Evolutionary conservation across 768 basidiomycete species (phyloP), one percentile per base, ranked within the genome.

Genomic region (Hygrophorus pudorinus): DNA sequence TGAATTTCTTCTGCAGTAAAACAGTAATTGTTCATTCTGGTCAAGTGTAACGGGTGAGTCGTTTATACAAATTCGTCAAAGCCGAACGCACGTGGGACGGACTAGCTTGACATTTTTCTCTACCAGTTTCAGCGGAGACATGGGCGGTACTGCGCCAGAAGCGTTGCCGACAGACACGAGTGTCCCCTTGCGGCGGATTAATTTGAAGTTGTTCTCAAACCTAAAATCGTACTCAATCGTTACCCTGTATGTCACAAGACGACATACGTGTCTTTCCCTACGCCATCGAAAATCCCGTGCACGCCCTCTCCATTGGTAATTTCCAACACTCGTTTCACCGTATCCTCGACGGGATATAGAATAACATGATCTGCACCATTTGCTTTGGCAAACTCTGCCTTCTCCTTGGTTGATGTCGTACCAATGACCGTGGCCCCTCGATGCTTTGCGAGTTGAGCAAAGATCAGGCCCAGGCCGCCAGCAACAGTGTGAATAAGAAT

Each of bases 241-340:
- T 13, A 16, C n/a, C 30, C 10, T 8, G 12, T 18, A 38, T 33
- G 4, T 13, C 18, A 41, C 12, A 38, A 24, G 20, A 18, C 1
- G 8, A 70, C 85, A 46, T 63, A 93, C 76, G 92, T 97, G 59
- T 90, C 86, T 67, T 87, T 93, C 1, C 94, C 94, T n/a, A 99
- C 90, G 21, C 94, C 94, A 55, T 99, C 94, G 55, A 84, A 94
- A 17, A 90, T 75, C 12, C 78, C 93, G 49, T 94, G 76, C 4
- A 91, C 86, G 12, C 89, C 87, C 51, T 79, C 71, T 5, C 85
- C 86, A 33, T 77, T 76, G 0, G 89, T 90, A 43, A 90, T 62
- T 53, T 85, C 79, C 43, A 81, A 59, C 12, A 87, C 85, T 36
- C 79, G 72, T 51, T 81, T 57, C 9, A 87, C 81, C 0, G 82